Base-by-base conservation (phyloP, 192 early-diverging fungal genomes). In the Coemansia sp. region DNA sequence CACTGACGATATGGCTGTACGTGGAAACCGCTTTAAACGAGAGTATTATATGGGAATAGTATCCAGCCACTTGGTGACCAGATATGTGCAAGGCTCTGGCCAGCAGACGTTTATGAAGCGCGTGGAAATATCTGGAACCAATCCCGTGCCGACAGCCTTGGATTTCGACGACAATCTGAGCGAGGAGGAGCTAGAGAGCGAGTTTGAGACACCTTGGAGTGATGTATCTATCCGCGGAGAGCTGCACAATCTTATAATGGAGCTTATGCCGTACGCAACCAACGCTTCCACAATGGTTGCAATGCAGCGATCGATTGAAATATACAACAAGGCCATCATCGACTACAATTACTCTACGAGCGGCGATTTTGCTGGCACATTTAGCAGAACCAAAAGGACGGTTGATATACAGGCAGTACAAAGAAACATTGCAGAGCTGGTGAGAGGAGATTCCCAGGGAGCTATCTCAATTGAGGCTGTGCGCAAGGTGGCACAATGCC, bases 261-360 rank as follows among this genome's bases (percentile, higher is more conserved):
- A 58, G 12, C 57, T 65, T 60, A 49, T 75, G 36, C 78, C 78
- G 19, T 41, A 61, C n/a, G 54, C 70, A 4, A 66, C 69, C 8
- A 75, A 63, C 63, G 57, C 60, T 37, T 72, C 78, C 3, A 72
- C 62, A 8, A 72, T 67, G 69, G 43, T 69, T 12, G 73, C 73
- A n/a, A 72, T 80, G 73, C 73, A 76, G 67, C 73, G 55, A 39
- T 41, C 78, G 0, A 71, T 76, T 15, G 78, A 75, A 64, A 56
- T 64, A 10, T 80, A 75, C 66, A 80, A 80, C 78, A 75, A 60
- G 39, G 36, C 62, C 0, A 66, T 68, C 1, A 37, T 80, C 12
- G 69, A 72, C 42, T 67, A 63, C 41, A 13, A 63, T 2, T 63
- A 60, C 10, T 19, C 32, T 1, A 55, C 22, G 65, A 42, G 57